Evolutionary conservation across 148 eudicot genomes (phyloP), one percentile per base, ranked within the genome.

Genomic region (Cornus controversa): DNA sequence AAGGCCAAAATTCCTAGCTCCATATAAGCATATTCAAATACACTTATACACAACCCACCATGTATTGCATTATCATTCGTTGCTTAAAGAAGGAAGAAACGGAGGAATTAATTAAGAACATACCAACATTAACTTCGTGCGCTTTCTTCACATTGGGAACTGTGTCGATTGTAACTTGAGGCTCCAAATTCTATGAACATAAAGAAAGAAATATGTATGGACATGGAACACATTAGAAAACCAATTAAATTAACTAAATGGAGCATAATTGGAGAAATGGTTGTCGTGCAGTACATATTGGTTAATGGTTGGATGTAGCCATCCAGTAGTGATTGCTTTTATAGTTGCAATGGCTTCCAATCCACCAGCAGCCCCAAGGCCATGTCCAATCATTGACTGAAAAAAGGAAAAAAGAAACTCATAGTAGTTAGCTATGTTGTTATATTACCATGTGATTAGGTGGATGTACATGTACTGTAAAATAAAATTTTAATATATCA

Each of bases 341-440:
- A 90, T 87, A 36, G 89, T 83, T 34, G 87, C 90, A 70, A 90
- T 90, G 36, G 91, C 94, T 87, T 90, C 94, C 63, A 90, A 64
- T 58, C 89, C 94, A 42, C 90, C 91, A 42, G 93, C 84, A 67
- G 91, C 93, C n/a, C 91, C 93, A 37, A 90, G 90, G 3, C 86
- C 90, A 73, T 90, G 93, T 11, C 93, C 93, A 6, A 81, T 86
- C 85, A 90, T 84, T 1, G 91, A 88, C 91, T 90, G 73, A 67
- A 78, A 66, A 15, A 68, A 28, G 5, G 5, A 16, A 50, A 58
- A 10, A n/a, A 69, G 37, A 60, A 22, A 42, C 24, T 28, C 29
- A 4, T 8, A 26, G 29, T 75, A 63, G 31, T 63, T 26, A 73
- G 25, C 25, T 18, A 5, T 75, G 29, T 28, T 11, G 10, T 42